Percentiles rank a stretch among this genome's conserved stretches.
These are phyloP conservation scores for Linum lewisii DNA, from an alignment of 345 rosid genomes.

Conservation along the genomic window DNA sequence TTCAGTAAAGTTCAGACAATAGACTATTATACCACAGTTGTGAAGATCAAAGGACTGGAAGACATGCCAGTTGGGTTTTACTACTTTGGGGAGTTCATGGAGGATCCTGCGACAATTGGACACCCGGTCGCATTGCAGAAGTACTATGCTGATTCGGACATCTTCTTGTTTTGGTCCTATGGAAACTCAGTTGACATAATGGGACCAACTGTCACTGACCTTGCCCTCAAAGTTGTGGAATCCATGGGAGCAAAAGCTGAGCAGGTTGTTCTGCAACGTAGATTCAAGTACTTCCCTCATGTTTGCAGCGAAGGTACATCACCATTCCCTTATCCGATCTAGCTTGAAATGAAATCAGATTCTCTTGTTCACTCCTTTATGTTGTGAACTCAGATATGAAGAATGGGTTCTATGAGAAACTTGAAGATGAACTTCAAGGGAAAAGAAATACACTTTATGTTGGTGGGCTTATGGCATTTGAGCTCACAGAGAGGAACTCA, in stretches of 20 bases:
- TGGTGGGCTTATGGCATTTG: slow-evolving; percentile 65
- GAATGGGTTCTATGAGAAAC: slow-evolving; percentile 47
- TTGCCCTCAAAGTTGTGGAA: slow-evolving; percentile 28
- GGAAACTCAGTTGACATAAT: slow-evolving; percentile 36
- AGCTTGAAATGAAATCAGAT: slow-evolving; percentile 1
- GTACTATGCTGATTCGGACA: slow-evolving; percentile 47
- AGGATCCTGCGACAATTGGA: slow-evolving; percentile 54
- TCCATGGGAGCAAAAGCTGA: slow-evolving; percentile 44
- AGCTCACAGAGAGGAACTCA: slow-evolving; percentile 61
- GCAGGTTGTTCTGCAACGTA: slow-evolving; percentile 38
- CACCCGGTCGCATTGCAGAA: slow-evolving; percentile 66
- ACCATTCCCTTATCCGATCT: slow-evolving; percentile 1
- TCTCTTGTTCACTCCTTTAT: background rate
- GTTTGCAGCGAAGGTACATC: slow-evolving; percentile 47
- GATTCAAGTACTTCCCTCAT: slow-evolving; percentile 61
- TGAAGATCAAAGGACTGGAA: slow-evolving; percentile 50
- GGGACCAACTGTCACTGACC: slow-evolving; percentile 34
- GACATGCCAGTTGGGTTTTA: slow-evolving; percentile 50
- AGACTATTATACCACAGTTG: slow-evolving; percentile 55
- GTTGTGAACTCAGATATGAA: slow-evolving; percentile 39
- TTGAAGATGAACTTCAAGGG: slow-evolving; percentile 60
- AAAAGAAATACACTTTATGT: slow-evolving; percentile 42
- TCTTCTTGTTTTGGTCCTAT: slow-evolving; percentile 66
- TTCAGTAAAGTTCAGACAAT: slow-evolving; percentile 50
- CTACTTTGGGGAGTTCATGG: slow-evolving; percentile 56